Evolutionary conservation across 2,329 filamentous ascomycete genomes (phyloP).

Genomic region (Talaromyces sp.): DNA sequence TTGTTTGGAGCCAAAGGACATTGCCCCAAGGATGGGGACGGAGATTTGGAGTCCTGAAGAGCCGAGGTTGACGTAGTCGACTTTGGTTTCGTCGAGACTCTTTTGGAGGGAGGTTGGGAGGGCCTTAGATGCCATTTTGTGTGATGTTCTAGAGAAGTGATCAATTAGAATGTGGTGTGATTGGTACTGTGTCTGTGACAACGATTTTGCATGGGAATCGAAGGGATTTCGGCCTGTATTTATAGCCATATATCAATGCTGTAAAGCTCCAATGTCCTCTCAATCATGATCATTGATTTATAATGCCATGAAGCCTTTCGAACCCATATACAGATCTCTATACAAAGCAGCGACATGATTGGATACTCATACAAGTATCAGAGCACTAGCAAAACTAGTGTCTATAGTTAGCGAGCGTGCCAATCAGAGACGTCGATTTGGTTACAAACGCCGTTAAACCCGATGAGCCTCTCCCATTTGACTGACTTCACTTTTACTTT

Average conservation of each 20-base stretch:
- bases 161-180: not conserved
- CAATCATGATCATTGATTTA: not conserved
- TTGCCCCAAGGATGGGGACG: constrained; percentile 23
- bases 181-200: not conserved
- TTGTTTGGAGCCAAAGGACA: constrained; percentile 3
- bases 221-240: not conserved
- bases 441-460: not conserved
- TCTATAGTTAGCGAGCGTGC: not conserved
- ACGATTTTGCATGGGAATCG: not conserved
- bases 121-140: constrained; percentile 1
- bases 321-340: not conserved
- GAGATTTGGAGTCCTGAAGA: constrained; percentile 26
- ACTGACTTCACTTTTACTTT: not conserved
- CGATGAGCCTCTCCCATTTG: not conserved
- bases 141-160: not conserved
- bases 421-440: not conserved
- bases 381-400: not conserved
- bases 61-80: constrained; percentile 20
- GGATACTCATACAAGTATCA: not conserved
- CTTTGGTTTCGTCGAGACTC: constrained; percentile 15
- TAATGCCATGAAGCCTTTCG: not conserved
- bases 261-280: not conserved
- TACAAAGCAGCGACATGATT: not conserved
- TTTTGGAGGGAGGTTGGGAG: constrained; percentile 14
- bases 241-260: not conserved